These are phyloP conservation scores for Myxozyma sirexii DNA, from an alignment of 805 yeast genomes.

Conservation along the genomic window DNA sequence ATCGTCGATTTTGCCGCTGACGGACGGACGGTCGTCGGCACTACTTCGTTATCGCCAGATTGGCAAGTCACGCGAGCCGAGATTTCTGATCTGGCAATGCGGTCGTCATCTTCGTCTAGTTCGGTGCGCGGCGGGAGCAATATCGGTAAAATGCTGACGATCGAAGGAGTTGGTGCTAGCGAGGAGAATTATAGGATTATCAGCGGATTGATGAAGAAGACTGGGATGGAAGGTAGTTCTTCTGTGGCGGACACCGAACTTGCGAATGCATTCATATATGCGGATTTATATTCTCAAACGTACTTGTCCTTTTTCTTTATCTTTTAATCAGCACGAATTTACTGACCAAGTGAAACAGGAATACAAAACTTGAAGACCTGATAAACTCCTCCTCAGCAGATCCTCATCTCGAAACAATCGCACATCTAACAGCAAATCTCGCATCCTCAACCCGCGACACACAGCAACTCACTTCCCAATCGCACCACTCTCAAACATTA, in stretches of 20 bases:
- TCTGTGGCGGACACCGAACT: conserved; percentile 15
- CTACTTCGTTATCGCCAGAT: conserved; percentile 43
- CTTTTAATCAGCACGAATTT: background rate
- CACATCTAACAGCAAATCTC: background rate
- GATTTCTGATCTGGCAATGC: conserved; percentile 28
- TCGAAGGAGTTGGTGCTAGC: conserved; percentile 32
- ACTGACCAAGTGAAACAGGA: background rate
- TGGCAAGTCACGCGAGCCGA: conserved; percentile 44
- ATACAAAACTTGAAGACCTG: conserved; percentile 1
- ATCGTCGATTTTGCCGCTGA: conserved; percentile 45
- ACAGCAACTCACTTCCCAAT: no score
- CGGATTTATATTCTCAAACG: conserved; percentile 23
- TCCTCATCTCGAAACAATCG: background rate
- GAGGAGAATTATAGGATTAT: conserved; percentile 9
- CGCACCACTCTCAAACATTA: no score
- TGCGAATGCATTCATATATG: conserved; percentile 10
- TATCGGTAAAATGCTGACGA: conserved; percentile 28
- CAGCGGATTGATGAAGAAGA: background rate
- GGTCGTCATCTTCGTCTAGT: background rate
- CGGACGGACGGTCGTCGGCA: conserved; percentile 39
- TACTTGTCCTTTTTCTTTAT: background rate
- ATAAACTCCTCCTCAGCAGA: conserved; percentile 13
- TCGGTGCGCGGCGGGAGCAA: conserved; percentile 3
- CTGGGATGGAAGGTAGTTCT: conserved; percentile 1
- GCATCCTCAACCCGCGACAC: background rate